Evolutionary conservation across 2,329 filamentous ascomycete species (phyloP).

Genomic region (Ceratocystis eucalypticola): DNA sequence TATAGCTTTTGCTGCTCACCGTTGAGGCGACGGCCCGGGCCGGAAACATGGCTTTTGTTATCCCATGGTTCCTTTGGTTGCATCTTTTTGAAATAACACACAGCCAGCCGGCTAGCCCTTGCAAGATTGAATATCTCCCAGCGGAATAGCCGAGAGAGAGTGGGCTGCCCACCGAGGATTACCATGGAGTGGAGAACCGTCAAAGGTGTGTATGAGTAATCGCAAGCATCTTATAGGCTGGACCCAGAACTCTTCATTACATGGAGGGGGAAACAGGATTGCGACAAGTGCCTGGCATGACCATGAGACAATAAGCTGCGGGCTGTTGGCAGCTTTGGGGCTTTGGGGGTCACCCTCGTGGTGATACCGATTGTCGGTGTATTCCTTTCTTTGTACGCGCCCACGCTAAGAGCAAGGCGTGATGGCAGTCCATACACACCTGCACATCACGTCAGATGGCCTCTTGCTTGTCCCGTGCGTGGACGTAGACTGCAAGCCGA

Average conservation of each 20-base stretch:
- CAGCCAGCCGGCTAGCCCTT: background rate
- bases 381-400: background rate
- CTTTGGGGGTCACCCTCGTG: background rate
- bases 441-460: background rate
- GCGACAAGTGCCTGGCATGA: background rate
- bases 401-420: background rate
- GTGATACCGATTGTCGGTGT: background rate
- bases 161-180: background rate
- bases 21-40: background rate
- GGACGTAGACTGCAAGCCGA: background rate
- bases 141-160: background rate
- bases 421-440: background rate
- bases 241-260: background rate
- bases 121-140: background rate
- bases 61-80: background rate
- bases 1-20: background rate
- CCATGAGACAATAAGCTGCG: background rate
- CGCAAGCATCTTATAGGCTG: background rate
- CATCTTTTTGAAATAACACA: background rate
- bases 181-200: constrained; percentile 24
- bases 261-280: constrained; percentile 21
- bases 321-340: background rate
- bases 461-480: background rate
- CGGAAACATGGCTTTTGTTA: background rate
- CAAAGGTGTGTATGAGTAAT: background rate